Evolutionary conservation across 164 flowering plant genomes (phyloP).

Genomic region (Vitis labrusca): DNA sequence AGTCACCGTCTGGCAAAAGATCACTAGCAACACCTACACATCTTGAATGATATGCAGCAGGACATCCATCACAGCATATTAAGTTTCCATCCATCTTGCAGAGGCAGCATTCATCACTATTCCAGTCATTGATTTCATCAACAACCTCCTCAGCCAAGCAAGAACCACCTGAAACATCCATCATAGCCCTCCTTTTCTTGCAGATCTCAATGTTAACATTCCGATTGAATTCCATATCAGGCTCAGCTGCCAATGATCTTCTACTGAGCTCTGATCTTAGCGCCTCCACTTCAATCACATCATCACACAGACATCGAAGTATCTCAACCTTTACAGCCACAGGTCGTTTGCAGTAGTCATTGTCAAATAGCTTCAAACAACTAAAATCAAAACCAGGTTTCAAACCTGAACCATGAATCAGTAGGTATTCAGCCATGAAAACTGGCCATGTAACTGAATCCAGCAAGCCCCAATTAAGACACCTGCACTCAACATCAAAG

Average conservation of each 20-base stretch:
- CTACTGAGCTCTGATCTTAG: constrained; percentile 72
- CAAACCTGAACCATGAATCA: constrained; percentile 49
- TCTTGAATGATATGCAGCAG: constrained; percentile 93
- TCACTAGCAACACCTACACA: constrained; percentile 79
- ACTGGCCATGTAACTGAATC: constrained; percentile 89
- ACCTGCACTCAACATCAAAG: constrained; percentile 45
- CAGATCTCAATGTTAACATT: constrained; percentile 24
- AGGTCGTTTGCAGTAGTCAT: constrained; percentile 69
- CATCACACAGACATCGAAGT: constrained; percentile 82
- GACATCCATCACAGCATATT: constrained; percentile 99
- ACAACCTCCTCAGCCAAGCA: constrained; percentile 44
- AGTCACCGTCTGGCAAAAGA: constrained; percentile 90
- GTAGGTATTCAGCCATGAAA: constrained; percentile 70
- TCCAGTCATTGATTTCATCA: constrained; percentile 62
- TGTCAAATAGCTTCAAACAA: constrained; percentile 47
- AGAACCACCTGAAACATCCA: constrained; percentile 41
- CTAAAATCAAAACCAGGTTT: constrained; percentile 49
- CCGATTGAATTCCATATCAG: constrained; percentile 46
- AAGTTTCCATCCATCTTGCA: constrained; percentile 97
- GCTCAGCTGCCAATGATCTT: constrained; percentile 51
- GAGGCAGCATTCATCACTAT: constrained; percentile 94
- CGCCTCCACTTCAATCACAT: constrained; percentile 66
- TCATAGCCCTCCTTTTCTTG: constrained; percentile 46
- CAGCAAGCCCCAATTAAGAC: constrained; percentile 82
- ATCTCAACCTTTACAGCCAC: constrained; percentile 62